A percentile compares a stretch with the other conserved stretches of the same genome.
Evolutionary conservation across 2,329 filamentous ascomycete genomes (phyloP).

Genomic region (Calonectria hawksworthii): DNA sequence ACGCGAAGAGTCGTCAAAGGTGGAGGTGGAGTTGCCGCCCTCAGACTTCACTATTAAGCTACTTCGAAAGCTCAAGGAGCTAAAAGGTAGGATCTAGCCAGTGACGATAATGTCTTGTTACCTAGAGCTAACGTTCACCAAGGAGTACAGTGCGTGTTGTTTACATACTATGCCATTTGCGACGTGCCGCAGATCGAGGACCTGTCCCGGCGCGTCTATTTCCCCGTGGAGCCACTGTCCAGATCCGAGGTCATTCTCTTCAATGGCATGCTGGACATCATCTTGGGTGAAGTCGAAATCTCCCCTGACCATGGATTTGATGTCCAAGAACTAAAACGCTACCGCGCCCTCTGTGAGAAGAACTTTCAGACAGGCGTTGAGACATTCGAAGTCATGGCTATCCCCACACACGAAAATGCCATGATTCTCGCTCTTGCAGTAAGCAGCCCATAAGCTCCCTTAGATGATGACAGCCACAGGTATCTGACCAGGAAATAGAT

Average conservation of each 20-base stretch:
- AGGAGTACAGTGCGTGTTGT: neutral
- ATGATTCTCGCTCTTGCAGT: constrained; percentile 18
- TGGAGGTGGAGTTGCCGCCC: neutral
- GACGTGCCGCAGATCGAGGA: neutral
- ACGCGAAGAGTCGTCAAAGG: neutral
- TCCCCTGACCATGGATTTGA: neutral
- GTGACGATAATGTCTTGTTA: no score
- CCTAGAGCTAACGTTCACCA: neutral
- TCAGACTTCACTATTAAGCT: neutral
- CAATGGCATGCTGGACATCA: constrained; percentile 8
- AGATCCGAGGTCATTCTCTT: neutral
- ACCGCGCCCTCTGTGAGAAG: constrained; percentile 2
- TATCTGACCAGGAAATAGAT: neutral
- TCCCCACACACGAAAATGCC: constrained; percentile 11
- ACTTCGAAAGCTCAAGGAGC: neutral
- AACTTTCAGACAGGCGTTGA: constrained; percentile 13
- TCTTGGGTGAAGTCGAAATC: neutral
- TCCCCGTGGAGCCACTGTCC: constrained; percentile 11
- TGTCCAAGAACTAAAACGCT: neutral
- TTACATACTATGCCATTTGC: constrained; percentile 1
- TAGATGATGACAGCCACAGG: no score
- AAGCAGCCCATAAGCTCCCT: no score
- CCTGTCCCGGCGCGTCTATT: constrained; percentile 8
- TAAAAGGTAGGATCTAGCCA: neutral
- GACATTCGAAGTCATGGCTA: constrained; percentile 12